Evolutionary conservation across 441 rosid genomes (phyloP), one percentile per base, ranked within the genome.

Genomic region (Arabidopsis hybrid): DNA sequence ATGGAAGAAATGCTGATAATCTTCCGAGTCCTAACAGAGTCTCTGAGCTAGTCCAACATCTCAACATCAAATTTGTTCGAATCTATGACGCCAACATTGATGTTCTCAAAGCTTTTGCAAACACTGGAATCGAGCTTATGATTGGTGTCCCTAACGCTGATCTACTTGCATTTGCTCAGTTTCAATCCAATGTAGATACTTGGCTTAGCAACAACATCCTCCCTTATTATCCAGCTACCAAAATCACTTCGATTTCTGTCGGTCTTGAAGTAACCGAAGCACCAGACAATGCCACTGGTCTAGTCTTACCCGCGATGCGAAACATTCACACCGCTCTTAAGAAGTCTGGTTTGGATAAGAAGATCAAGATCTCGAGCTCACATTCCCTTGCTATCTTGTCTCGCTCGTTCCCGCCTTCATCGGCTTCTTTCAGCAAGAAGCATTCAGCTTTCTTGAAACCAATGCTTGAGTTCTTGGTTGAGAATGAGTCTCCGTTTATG

Each of bases 1-100:
- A 92, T 43, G 98, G 99, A 78, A 93, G 97, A 84, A 89, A 92
- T 70, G 99, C 99, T 1, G 99, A 95, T 76, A 90, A 95, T 63
- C 95, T 95, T 21, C 98, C 98, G 5, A 91, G 96, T 7, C 95
- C 93, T 0, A 84, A 88, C 74, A 87, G 80, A 80, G 99, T 82
- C 26, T 88, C 85, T 0, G 83, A 88, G 71, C 79, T 92, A 52
- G 69, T 89, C 70, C 84, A 78, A 52, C 93, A 80, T 17, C 96
- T 85, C 72, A 84, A 88, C 75, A 82, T 95, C 67, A 88, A 95
- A 69, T 85, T 84, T 55, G 80, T 89, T 46, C 81, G 99, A 79
- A 92, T 95, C 59, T 95, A 95, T n/a, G 98, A 92, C 56, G 85
- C 96, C 17, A 89, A 86, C 78, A 81, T 89, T 52, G 96, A 88